A percentile compares a stretch with the other conserved stretches of the same genome.
phyloP scores from a whole-genome alignment of 2,329 filamentous ascomycete species.

The Phyllosticta citrichinensis region DNA sequence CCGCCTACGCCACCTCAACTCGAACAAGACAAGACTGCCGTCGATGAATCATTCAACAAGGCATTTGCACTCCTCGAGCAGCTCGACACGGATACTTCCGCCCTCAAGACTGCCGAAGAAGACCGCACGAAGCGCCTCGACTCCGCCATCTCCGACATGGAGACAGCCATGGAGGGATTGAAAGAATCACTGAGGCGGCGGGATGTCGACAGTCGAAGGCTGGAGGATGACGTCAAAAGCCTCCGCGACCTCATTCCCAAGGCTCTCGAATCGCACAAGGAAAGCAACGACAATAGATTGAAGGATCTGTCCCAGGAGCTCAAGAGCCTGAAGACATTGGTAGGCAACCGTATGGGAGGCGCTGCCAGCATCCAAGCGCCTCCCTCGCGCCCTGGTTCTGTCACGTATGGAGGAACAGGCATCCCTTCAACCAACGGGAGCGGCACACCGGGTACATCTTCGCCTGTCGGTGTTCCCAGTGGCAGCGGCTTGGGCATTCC shows the following conservation, averaged over 20 bases:
- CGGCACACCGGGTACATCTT: conserved; percentile 14
- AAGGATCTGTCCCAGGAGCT: conserved; percentile 81
- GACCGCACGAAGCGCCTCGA: conserved; percentile 77
- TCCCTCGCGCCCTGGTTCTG: conserved; percentile 5
- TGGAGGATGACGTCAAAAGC: conserved; percentile 75
- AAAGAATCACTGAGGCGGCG: conserved; percentile 72
- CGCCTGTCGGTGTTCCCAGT: conserved; percentile 11
- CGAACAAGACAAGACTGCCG: conserved; percentile 84
- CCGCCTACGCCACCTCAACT: conserved; percentile 90
- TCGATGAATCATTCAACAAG: conserved; percentile 88
- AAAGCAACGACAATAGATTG: conserved; percentile 67
- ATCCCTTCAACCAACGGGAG: background rate
- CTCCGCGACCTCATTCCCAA: conserved; percentile 81
- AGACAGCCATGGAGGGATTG: conserved; percentile 69
- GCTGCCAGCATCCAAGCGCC: conserved; percentile 1
- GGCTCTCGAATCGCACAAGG: conserved; percentile 79
- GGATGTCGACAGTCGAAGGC: conserved; percentile 77
- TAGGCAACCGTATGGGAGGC: conserved; percentile 50
- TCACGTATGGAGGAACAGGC: conserved; percentile 18
- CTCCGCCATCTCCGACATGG: conserved; percentile 69
- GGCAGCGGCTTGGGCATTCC: conserved; percentile 15
- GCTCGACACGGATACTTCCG: conserved; percentile 77
- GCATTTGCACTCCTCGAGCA: conserved; percentile 89
- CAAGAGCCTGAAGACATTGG: conserved; percentile 82
- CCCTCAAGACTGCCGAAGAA: conserved; percentile 78